Evolutionary conservation across 2,329 filamentous ascomycete genomes (phyloP), one percentile per base, ranked within the genome.

Genomic region (Diaporthe citriasiana): DNA sequence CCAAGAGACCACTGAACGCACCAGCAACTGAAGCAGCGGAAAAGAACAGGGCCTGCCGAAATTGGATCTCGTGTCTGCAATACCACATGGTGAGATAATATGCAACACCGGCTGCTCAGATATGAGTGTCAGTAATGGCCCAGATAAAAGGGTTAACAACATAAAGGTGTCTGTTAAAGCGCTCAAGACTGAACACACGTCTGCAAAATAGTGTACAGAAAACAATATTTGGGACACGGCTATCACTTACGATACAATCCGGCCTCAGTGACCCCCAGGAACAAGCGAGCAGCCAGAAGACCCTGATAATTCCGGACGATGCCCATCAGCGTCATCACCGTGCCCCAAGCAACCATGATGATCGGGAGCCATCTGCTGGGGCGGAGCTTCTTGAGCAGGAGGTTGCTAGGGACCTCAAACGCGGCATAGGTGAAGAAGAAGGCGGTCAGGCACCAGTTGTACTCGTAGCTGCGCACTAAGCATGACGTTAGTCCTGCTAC

Each of bases 371-470:
- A 97, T 66, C 94, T 83, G 51, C 90, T 93, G 0, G 94, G 94
- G 0, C 92, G 88, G 69, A 95, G 85, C 19, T 88, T 89, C 82
- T 96, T 97, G 72, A 97, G 89, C 10, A 96, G 83, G 17, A 96
- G 82, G 78, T 97, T 97, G 72, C 92, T 94, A n/a, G 94, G 85
- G 0, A 93, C 89, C 80, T 96, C 94, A 76, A 94, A 94, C 27
- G 93, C 86, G 2, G 93, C 87, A 80, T 97, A 97, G 1, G 92
- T 92, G 76, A 96, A 90, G 86, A 96, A 97, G 85, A 97, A 97
- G 75, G 95, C 89, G 6, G 87, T 87, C 8, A 93, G 85, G 65
- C 90, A 88, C 78, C 90, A 87, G 82, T 95, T 95, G 83, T 95
- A 97, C 80, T 95, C 88, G 73, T 90, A 87, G 6, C 88, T 81